A percentile compares a stretch with the other conserved stretches of the same genome.
Conservation (phyloP, 331 rosid genomes). For the Malus hybrid region DNA sequence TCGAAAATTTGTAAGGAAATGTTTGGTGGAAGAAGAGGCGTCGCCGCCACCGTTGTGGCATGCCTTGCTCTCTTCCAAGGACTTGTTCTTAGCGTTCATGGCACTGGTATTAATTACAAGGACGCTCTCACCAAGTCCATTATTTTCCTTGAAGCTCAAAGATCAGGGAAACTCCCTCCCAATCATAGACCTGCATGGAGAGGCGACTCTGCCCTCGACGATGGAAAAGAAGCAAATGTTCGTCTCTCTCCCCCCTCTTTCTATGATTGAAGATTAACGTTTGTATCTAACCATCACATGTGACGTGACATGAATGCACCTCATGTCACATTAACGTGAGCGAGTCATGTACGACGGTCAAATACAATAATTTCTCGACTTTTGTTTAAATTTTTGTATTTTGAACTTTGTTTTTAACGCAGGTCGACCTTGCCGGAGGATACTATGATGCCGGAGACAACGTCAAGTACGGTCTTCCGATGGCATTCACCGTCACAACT, state of each 20-base stretch:
- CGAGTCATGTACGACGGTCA: not conserved
- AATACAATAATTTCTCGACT: not conserved
- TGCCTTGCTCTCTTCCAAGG: conserved; percentile 51
- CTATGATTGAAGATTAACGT: not conserved
- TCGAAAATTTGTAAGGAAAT: not conserved
- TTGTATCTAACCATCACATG: not conserved
- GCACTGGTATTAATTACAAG: conserved; percentile 40
- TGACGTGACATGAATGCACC: not conserved
- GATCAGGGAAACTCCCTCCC: conserved; percentile 86
- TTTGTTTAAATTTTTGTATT: not conserved
- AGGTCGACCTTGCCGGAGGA: conserved; percentile 84
- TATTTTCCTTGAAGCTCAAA: conserved; percentile 79
- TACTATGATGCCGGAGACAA: conserved; percentile 98
- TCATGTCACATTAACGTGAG: not conserved
- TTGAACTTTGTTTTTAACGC: not conserved
- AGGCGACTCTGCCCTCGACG: conserved; percentile 82
- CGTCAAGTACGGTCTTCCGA: conserved; percentile 83
- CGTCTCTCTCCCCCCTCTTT: not conserved
- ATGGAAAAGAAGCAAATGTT: conserved; percentile 47
- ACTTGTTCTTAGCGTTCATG: conserved; percentile 25
- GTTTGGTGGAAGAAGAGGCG: not conserved
- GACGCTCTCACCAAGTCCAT: conserved; percentile 84
- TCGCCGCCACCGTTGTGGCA: conserved; percentile 31
- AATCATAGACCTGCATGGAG: conserved; percentile 68
- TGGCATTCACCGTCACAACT: conserved; percentile 90